Base-by-base conservation (phyloP, 1,284 basidiomycete species). In the Marasmius oreades region DNA sequence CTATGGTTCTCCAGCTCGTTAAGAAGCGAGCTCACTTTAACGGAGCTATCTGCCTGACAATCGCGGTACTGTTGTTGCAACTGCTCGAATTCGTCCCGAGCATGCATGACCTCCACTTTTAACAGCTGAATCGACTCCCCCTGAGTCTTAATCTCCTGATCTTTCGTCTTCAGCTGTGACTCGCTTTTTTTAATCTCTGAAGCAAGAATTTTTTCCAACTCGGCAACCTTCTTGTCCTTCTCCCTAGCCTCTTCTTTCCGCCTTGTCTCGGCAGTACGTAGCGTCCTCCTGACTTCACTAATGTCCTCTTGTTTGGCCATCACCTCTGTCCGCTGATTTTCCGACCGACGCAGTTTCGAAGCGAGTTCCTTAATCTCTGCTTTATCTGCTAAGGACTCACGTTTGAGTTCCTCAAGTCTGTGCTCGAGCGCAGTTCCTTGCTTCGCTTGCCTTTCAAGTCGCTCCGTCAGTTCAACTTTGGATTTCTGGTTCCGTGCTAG, bases 291-390 rank as follows among this genome's bases (percentile, higher is more conserved):
- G n/a, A 77, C 60, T 6, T 88, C 82, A 0, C 66, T 69, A 0
- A 72, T 67, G 46, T 85, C 85, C 5, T 71, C 73, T 48, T 82
- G 81, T 60, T 83, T 84, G 2, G 73, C 68, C 3, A 74, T 66
- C 5, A 82, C 67, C 58, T 82, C 81, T 8, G 72, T 64, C 26
- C 78, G 77, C 57, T 87, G 85, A 59, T 84, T 77, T 61, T 90
- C 88, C 5, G 79, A 73, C 50, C 73, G 64, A n/a, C 82, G 78
- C 20, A 88, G 70, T 66, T 85, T 88, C 43, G 73, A 63, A 10
- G 80, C 77, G 1, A 88, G 69, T 20, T 84, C 84, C 63, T 82
- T 87, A 61, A 87, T 67, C 65, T 90, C 86, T 0, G 71, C 67
- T 63, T 87, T 81, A 53, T 86, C 84, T 0, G 72, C 59, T 1